Conservation (phyloP, 768 basidiomycete genomes). For the Sistotremastrum suecicum region DNA sequence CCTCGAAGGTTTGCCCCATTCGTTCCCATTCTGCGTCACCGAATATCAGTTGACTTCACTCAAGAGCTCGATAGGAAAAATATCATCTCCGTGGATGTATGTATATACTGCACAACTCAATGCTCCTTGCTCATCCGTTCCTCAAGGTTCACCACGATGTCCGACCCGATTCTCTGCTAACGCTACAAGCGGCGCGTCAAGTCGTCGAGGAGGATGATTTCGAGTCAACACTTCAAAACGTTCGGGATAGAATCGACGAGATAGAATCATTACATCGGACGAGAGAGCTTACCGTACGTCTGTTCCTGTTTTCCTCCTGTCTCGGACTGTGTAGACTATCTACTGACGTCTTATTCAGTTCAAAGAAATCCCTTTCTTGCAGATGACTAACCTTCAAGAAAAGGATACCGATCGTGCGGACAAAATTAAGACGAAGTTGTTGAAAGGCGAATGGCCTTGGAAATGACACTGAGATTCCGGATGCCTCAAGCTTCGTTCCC, state of each 20-base stretch:
- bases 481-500: too few relatives aligned
- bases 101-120: conserved; percentile 11
- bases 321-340: background rate
- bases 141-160: conserved; percentile 57
- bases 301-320: background rate
- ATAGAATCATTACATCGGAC: conserved; percentile 79
- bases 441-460: too few relatives aligned
- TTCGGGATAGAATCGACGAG: conserved; percentile 66
- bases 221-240: conserved; percentile 59
- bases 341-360: too few relatives aligned
- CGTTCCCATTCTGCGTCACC: background rate
- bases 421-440: too few relatives aligned
- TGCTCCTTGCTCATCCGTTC: background rate
- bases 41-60: conserved; percentile 1
- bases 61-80: conserved; percentile 53
- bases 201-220: conserved; percentile 67
- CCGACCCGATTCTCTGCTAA: conserved; percentile 66
- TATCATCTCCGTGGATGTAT: conserved; percentile 68
- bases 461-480: too few relatives aligned
- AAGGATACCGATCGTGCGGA: too few relatives aligned
- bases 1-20: conserved; percentile 41
- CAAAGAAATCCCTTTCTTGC: too few relatives aligned
- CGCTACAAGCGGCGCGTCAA: conserved; percentile 56
- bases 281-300: conserved; percentile 54
- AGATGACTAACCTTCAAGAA: too few relatives aligned